Conservation (phyloP, 73 alveolate species). For the Tetrahymena elliotti region DNA sequence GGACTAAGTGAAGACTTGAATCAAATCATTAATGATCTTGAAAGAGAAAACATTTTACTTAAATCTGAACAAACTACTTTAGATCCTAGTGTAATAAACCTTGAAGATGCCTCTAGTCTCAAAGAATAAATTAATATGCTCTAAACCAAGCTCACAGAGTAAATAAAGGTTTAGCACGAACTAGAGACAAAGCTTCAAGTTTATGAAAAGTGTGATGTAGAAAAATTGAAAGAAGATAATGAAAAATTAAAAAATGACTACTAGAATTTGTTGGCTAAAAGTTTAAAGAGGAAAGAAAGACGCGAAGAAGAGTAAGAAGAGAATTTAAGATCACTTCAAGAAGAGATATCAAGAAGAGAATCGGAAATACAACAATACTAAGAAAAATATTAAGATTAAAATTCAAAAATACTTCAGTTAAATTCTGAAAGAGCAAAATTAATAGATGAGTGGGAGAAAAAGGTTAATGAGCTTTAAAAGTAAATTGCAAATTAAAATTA, state of each 20-base stretch:
- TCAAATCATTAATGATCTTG: background rate
- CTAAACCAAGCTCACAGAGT: background rate
- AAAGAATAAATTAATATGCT: background rate
- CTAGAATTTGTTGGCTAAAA: background rate
- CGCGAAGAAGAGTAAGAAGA: background rate
- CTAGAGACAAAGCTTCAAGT: background rate
- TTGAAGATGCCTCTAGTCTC: background rate
- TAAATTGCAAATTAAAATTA: background rate
- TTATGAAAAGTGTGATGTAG: background rate
- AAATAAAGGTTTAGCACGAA: background rate
- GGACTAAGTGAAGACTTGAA: background rate
- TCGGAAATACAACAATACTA: background rate
- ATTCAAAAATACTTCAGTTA: background rate
- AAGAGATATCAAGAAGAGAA: background rate
- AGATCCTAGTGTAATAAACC: background rate
- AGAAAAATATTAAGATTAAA: background rate
- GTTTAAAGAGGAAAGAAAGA: background rate
- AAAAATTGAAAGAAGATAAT: background rate
- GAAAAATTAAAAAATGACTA: background rate
- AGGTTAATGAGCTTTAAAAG: background rate
- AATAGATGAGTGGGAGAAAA: background rate
- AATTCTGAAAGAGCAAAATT: background rate
- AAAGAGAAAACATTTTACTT: background rate
- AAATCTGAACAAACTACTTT: background rate
- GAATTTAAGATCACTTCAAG: background rate